Evolutionary conservation across 2,329 filamentous ascomycete species (phyloP).

Genomic region (Rosellinia necatrix): DNA sequence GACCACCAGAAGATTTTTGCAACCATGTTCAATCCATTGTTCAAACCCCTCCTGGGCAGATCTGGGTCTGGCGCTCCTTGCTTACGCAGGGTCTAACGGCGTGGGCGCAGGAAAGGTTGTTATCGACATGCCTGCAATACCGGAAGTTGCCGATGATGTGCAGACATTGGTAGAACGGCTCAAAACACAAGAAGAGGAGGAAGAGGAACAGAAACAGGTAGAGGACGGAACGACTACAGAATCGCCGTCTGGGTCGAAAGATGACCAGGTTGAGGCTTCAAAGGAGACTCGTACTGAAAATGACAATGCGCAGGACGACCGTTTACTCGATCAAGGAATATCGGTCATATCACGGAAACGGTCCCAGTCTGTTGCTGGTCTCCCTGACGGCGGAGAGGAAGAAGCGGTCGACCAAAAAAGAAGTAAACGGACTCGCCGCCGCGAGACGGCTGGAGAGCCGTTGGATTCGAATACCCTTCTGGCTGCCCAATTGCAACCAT

Average conservation of each 20-base stretch:
- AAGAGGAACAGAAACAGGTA: slow-evolving; percentile 17
- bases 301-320: slow-evolving; percentile 40
- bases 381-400: slow-evolving; percentile 61
- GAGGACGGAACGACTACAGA: slow-evolving; percentile 14
- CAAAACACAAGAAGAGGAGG: slow-evolving; percentile 21
- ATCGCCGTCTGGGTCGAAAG: slow-evolving; percentile 33
- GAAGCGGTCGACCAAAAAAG: slow-evolving; percentile 63
- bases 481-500: slow-evolving; percentile 60
- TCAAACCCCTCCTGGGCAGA: slow-evolving; percentile 48
- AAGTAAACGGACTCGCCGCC: slow-evolving; percentile 67
- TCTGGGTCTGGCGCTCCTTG: slow-evolving; percentile 48
- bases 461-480: slow-evolving; percentile 57
- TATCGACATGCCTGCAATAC: slow-evolving; percentile 45
- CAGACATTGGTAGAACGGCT: slow-evolving; percentile 33
- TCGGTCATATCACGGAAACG: slow-evolving; percentile 59
- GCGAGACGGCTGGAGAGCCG: slow-evolving; percentile 59
- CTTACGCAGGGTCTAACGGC: slow-evolving; percentile 43
- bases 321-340: slow-evolving; percentile 42
- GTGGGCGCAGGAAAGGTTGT: slow-evolving; percentile 42
- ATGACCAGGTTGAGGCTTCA: slow-evolving; percentile 47
- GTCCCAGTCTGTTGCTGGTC: slow-evolving; percentile 65
- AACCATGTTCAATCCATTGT: slow-evolving; percentile 39
- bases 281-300: slow-evolving; percentile 40
- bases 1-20: not conserved
- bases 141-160: slow-evolving; percentile 39